phyloP scores from a whole-genome alignment of 2,329 filamentous ascomycete species.

The Pseudogymnoascus sp. region DNA sequence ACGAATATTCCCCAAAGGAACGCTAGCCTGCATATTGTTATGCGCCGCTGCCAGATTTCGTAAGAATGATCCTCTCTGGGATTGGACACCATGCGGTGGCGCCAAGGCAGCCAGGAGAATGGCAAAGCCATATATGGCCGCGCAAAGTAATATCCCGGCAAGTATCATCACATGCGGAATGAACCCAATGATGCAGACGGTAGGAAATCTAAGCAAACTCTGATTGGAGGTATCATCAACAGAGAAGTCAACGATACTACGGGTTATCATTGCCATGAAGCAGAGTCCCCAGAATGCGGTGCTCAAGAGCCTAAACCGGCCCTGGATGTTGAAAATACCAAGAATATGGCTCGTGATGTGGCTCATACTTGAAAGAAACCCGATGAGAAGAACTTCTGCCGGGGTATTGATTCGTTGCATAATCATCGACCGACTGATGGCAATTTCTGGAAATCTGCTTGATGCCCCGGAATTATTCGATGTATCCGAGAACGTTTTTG shows the following conservation, averaged over 20 bases:
- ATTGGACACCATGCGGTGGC: slow-evolving; percentile 24
- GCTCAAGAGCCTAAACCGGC: slow-evolving; percentile 71
- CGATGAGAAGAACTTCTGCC: slow-evolving; percentile 79
- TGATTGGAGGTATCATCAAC: slow-evolving; percentile 52
- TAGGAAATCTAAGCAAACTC: slow-evolving; percentile 79
- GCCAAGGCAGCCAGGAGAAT: slow-evolving; percentile 68
- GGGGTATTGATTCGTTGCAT: slow-evolving; percentile 78
- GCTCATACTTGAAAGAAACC: slow-evolving; percentile 81
- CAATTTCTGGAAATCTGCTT: slow-evolving; percentile 34
- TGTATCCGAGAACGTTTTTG: slow-evolving; percentile 6
- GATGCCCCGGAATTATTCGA: slow-evolving; percentile 19
- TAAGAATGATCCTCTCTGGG: slow-evolving; percentile 35
- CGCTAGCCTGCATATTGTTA: slow-evolving; percentile 84
- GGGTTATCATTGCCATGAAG: slow-evolving; percentile 79
- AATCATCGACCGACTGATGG: slow-evolving; percentile 58
- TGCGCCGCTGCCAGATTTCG: slow-evolving; percentile 66
- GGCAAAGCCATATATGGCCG: slow-evolving; percentile 69
- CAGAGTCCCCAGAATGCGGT: slow-evolving; percentile 85
- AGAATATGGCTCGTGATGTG: slow-evolving; percentile 79
- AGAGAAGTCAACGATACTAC: slow-evolving; percentile 61
- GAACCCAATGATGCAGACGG: slow-evolving; percentile 90
- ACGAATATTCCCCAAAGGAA: slow-evolving; percentile 72
- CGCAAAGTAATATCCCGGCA: slow-evolving; percentile 67
- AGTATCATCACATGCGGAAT: slow-evolving; percentile 89
- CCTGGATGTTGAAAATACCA: slow-evolving; percentile 72